These are phyloP conservation scores for Dicorynia guianensis DNA, from an alignment of 306 rosid species.

Conservation along the genomic window DNA sequence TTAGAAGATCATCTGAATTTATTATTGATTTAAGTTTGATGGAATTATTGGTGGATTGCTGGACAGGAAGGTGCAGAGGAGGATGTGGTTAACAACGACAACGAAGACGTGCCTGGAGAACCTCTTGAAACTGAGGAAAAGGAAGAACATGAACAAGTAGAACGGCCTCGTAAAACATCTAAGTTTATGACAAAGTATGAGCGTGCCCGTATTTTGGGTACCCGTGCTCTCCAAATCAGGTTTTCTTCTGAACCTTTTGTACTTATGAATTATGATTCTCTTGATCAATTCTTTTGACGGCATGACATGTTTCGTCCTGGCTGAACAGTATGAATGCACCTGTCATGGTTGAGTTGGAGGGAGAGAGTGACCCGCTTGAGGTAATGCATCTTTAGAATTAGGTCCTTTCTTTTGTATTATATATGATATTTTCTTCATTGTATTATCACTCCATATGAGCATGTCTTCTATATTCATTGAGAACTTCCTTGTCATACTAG, in stretches of 20 bases:
- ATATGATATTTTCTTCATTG: not conserved
- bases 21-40: not conserved
- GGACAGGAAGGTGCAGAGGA: slow-evolving; percentile 92
- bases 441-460: not conserved
- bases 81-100: slow-evolving; percentile 67
- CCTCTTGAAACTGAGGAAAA: slow-evolving; percentile 66
- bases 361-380: slow-evolving; percentile 97
- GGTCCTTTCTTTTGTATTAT: not conserved
- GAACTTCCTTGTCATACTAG: not conserved
- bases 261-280: not conserved
- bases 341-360: slow-evolving; percentile 95
- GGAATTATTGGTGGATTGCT: slow-evolving; percentile 27
- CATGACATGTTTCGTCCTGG: slow-evolving; percentile 22
- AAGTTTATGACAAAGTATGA: slow-evolving; percentile 94
- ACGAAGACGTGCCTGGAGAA: slow-evolving; percentile 68
- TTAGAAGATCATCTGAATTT: not conserved
- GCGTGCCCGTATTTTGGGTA: slow-evolving; percentile 92
- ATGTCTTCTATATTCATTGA: not conserved
- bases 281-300: not conserved
- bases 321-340: slow-evolving; percentile 94
- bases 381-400: slow-evolving; percentile 43
- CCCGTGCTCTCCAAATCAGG: slow-evolving; percentile 98
- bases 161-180: slow-evolving; percentile 77
- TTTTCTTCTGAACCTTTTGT: slow-evolving; percentile 23
- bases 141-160: slow-evolving; percentile 56